These are phyloP conservation scores for Odonthalia washingtoniensis DNA, from an alignment of 31 red algal genomes.

Conservation along the genomic window DNA sequence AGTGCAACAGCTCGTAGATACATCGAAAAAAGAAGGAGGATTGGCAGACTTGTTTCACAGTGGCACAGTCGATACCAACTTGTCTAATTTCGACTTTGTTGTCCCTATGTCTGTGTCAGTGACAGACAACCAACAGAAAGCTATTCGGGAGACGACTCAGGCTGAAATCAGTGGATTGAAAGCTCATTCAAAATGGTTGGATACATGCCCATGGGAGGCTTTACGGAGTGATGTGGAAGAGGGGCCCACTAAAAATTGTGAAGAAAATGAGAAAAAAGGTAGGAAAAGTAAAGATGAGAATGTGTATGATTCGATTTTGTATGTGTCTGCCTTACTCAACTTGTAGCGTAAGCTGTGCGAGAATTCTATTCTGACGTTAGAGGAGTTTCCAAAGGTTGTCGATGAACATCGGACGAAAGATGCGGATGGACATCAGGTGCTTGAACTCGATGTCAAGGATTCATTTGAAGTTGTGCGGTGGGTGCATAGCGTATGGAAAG, in stretches of 20 bases:
- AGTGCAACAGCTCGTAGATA: conserved; percentile 41
- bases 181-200: too few species aligned
- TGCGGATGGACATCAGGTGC: too few species aligned
- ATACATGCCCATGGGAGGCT: conserved; percentile 70
- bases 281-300: conserved; percentile 1
- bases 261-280: neutral
- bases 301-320: conserved; percentile 39
- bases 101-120: conserved; percentile 43
- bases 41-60: conserved; percentile 41
- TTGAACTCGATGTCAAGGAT: conserved; percentile 39
- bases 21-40: conserved; percentile 44
- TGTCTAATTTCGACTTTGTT: conserved; percentile 44
- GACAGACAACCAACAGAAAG: conserved; percentile 39
- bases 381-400: conserved; percentile 41
- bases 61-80: conserved; percentile 40
- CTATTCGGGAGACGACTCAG: conserved; percentile 32
- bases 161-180: conserved; percentile 58
- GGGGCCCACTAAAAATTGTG: too few species aligned
- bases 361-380: conserved; percentile 51
- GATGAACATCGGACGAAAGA: conserved; percentile 32
- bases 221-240: conserved; percentile 38
- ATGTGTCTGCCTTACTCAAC: conserved; percentile 53
- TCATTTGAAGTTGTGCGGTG: conserved; percentile 45
- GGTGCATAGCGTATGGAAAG: conserved; percentile 60
- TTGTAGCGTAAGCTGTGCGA: conserved; percentile 46